Percentiles rank a stretch among this genome's conserved stretches.
Evolutionary conservation across 2,329 filamentous ascomycete species (phyloP).

Genomic region (Gaeumannomyces sp.): DNA sequence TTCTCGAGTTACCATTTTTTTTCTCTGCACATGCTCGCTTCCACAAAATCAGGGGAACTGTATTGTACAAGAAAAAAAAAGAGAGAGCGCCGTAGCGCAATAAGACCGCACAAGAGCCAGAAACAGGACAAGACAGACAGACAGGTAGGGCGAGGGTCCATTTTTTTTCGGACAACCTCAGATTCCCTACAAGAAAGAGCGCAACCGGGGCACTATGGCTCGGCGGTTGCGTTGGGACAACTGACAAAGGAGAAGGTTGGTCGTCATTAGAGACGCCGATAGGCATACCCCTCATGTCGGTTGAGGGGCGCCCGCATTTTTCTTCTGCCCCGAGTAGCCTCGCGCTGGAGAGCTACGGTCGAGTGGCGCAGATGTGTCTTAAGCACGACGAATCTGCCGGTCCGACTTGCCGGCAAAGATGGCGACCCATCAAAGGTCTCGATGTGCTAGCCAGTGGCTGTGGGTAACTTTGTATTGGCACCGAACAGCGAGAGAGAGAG

Average conservation of each 20-base stretch:
- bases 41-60: neutral
- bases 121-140: neutral
- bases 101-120: neutral
- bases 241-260: neutral
- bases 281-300: no score
- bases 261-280: neutral
- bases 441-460: neutral
- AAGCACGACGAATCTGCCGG: neutral
- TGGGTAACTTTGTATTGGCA: neutral
- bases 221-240: neutral
- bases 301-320: neutral
- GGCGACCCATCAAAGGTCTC: neutral
- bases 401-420: neutral
- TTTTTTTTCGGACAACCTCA: neutral
- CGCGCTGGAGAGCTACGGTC: neutral
- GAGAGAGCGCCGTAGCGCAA: neutral
- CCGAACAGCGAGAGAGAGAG: neutral
- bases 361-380: neutral
- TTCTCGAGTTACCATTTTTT: neutral
- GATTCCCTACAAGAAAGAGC: neutral
- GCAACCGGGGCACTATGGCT: neutral
- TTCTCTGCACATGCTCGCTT: neutral
- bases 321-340: neutral
- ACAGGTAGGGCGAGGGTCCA: neutral
- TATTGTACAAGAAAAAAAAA: neutral